Conservation (phyloP, 441 rosid genomes). For the Populus hybrid region DNA sequence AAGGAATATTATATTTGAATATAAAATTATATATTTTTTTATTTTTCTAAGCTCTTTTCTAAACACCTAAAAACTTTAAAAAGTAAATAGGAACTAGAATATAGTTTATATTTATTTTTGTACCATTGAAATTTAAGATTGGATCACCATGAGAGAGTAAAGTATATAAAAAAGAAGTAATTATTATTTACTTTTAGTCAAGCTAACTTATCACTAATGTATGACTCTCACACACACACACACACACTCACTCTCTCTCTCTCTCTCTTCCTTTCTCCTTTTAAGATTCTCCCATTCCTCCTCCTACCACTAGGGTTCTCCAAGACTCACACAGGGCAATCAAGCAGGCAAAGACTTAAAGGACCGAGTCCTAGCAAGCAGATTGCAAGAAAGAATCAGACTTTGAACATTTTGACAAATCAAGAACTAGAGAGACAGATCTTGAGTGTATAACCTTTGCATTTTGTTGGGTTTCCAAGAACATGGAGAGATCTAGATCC, state of each 20-base stretch:
- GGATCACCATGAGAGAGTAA: too few relatives aligned
- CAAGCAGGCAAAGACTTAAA: not conserved
- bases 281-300: not conserved
- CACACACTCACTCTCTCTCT: not conserved
- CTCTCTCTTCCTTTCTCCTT: not conserved
- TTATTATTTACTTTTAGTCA: not conserved
- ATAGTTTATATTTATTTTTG: too few relatives aligned
- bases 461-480: not conserved
- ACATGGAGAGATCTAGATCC: constrained; percentile 94
- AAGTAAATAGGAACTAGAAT: too few relatives aligned
- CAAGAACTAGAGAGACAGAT: constrained; percentile 11
- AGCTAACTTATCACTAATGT: not conserved
- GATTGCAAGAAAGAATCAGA: not conserved
- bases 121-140: too few relatives aligned
- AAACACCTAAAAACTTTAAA: too few relatives aligned
- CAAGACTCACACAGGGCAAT: not conserved
- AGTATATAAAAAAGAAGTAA: too few relatives aligned
- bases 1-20: too few relatives aligned
- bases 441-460: not conserved
- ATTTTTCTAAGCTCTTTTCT: too few relatives aligned
- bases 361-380: not conserved
- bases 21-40: too few relatives aligned
- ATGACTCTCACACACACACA: not conserved
- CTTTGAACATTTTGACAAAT: not conserved
- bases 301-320: not conserved